A percentile compares a stretch with the other conserved stretches of the same genome.
phyloP scores from a whole-genome alignment of 805 yeast species.

The Lachancea cidri region DNA sequence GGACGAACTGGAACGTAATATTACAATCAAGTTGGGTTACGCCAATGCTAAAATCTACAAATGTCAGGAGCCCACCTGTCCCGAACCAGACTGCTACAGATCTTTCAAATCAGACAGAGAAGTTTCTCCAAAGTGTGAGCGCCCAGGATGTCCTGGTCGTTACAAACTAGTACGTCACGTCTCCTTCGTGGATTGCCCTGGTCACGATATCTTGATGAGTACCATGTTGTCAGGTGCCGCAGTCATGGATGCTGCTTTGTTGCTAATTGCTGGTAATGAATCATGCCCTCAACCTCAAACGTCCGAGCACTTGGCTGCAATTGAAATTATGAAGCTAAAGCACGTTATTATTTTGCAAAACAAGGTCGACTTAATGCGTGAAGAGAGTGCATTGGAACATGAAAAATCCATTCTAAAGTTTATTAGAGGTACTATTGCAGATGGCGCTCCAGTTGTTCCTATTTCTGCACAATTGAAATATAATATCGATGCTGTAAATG shows the following conservation, averaged over 20 bases:
- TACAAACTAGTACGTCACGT: conserved; percentile 92
- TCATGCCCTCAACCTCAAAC: conserved; percentile 99
- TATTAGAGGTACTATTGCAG: conserved; percentile 97
- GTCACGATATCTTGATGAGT: conserved; percentile 99
- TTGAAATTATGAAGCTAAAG: conserved; percentile 96
- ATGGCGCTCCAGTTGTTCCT: conserved; percentile 98
- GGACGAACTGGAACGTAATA: conserved; percentile 97
- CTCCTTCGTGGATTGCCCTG: conserved; percentile 99
- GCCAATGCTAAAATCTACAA: conserved; percentile 98
- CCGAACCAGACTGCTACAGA: conserved; percentile 91
- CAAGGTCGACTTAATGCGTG: conserved; percentile 97
- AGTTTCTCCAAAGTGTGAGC: conserved; percentile 85
- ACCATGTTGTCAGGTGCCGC: conserved; percentile 99
- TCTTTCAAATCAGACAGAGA: conserved; percentile 94
- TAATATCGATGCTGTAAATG: conserved; percentile 97
- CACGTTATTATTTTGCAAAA: conserved; percentile 95
- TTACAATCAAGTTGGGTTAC: conserved; percentile 96
- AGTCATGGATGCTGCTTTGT: conserved; percentile 98
- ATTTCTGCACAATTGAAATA: conserved; percentile 98
- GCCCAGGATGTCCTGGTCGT: conserved; percentile 84
- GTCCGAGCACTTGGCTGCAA: conserved; percentile 98
- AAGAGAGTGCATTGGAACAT: conserved; percentile 93
- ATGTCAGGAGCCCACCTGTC: conserved; percentile 79
- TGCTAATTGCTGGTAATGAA: conserved; percentile 96
- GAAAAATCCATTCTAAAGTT: conserved; percentile 87